Base-by-base conservation (phyloP, 2,329 filamentous ascomycete species). In the Dothistroma pini region DNA sequence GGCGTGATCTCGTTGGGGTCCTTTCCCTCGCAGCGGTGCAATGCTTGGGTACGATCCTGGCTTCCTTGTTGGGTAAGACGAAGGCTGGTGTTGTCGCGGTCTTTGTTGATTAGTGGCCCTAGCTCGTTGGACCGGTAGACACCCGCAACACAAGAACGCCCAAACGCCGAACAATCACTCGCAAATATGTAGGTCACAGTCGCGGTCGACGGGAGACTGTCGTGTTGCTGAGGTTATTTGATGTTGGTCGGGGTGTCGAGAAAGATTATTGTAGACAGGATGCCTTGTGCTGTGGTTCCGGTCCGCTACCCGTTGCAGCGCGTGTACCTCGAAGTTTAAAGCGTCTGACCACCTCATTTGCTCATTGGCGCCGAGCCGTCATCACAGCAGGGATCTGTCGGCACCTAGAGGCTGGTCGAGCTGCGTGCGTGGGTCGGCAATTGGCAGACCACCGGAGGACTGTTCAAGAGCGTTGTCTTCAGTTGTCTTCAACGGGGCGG, bases 31-130 rank as follows among this genome's bases (percentile, higher is more conserved):
- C 50, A 44, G 51, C 38, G 35, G 25, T 44, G 25, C 19, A 47
- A 50, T 2, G 29, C 32, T 59, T 49, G 55, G 16, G 31, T 31
- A 54, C 57, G 34, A 32, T 29, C 44, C 55, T 35, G 44, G 44
- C 22, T 35, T 57, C 38, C 25, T 53, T 7, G 51, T 53, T 29
- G 3, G 25, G 55, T 54, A 49, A 53, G 57, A 44, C 22, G 50
- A 59, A 54, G 57, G 51, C 57, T 59, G 57, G 57, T 29, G 35
- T 21, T 31, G 31, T 52, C 10, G 32, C 11, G 25, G 25, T 11
- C n/a, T 51, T 25, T 11, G 21, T 25, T 25, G 19, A 32, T 14
- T 14, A 25, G 48, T 31, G 48, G 7, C 29, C 48, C 21, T 29
- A 19, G 48, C 21, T 31, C 48, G 48, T 7, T 29, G 12, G 21